Percentiles rank a stretch among this genome's conserved stretches.
These are phyloP conservation scores for Fusarium sp. DNA, from an alignment of 2,329 filamentous ascomycete species.

Conservation along the genomic window DNA sequence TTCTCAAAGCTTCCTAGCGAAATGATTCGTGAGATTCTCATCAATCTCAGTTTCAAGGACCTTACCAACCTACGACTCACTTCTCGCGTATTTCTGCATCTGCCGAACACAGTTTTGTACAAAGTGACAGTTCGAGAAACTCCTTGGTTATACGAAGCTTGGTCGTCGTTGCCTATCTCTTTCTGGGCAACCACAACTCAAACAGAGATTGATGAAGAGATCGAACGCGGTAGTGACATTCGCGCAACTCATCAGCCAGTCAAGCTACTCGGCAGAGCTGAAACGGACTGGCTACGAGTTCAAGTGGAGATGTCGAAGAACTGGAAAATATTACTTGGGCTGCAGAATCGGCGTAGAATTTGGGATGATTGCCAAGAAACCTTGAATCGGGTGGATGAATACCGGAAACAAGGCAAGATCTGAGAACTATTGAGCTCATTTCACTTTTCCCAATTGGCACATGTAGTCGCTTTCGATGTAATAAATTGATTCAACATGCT, in stretches of 20 bases:
- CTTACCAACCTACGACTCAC: constrained; percentile 17
- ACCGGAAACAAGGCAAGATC: background rate
- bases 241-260: background rate
- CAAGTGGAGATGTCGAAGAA: background rate
- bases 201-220: background rate
- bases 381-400: constrained; percentile 1
- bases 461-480: fast-evolving
- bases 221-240: background rate
- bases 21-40: constrained; percentile 10
- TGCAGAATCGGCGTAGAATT: background rate
- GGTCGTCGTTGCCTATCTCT: constrained; percentile 17
- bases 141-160: constrained; percentile 34
- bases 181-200: constrained; percentile 29
- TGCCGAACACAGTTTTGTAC: constrained; percentile 12
- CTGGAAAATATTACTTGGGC: background rate
- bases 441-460: fast-evolving
- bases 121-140: constrained; percentile 5
- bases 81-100: constrained; percentile 17
- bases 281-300: background rate
- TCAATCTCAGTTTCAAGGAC: constrained; percentile 15
- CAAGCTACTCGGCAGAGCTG: background rate
- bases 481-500: background rate
- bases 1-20: constrained; percentile 20
- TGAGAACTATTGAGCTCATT: fast-evolving
- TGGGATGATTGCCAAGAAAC: background rate